These are phyloP conservation scores for Leavenworthia alabamica DNA, from an alignment of 345 rosid genomes.

Conservation along the genomic window DNA sequence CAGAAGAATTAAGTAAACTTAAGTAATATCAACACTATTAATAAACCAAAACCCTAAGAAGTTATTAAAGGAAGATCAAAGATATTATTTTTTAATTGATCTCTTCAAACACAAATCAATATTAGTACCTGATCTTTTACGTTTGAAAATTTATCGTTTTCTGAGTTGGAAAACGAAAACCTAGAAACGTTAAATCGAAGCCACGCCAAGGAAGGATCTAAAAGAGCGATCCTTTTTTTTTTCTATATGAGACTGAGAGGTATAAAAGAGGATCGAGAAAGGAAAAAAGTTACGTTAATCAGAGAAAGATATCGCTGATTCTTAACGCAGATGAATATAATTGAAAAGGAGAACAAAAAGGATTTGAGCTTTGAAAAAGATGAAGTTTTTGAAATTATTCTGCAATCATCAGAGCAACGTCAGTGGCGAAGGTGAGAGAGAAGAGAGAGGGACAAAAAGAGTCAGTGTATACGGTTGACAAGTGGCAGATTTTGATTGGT, in stretches of 20 bases:
- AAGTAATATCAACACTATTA: too few species aligned
- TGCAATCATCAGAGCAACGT: too few species aligned
- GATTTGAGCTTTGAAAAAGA: constrained; percentile 18
- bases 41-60: constrained; percentile 16
- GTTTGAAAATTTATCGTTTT: constrained; percentile 3
- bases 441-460: constrained; percentile 11
- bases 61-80: background rate
- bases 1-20: too few species aligned
- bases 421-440: constrained; percentile 29
- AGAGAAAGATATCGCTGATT: background rate
- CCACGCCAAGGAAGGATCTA: constrained; percentile 26
- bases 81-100: background rate
- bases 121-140: constrained; percentile 31
- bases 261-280: constrained; percentile 4
- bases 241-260: too few species aligned
- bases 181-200: constrained; percentile 33
- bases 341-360: background rate
- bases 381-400: constrained; percentile 9
- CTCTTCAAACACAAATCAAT: background rate
- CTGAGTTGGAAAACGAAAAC: constrained; percentile 24
- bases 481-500: constrained; percentile 10
- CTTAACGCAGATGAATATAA: background rate
- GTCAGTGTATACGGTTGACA: constrained; percentile 28
- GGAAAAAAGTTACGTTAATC: background rate
- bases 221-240: background rate